Evolutionary conservation across 208 protist species (phyloP), one percentile per base, ranked within the genome.

Genomic region (Leishmania mexicana): DNA sequence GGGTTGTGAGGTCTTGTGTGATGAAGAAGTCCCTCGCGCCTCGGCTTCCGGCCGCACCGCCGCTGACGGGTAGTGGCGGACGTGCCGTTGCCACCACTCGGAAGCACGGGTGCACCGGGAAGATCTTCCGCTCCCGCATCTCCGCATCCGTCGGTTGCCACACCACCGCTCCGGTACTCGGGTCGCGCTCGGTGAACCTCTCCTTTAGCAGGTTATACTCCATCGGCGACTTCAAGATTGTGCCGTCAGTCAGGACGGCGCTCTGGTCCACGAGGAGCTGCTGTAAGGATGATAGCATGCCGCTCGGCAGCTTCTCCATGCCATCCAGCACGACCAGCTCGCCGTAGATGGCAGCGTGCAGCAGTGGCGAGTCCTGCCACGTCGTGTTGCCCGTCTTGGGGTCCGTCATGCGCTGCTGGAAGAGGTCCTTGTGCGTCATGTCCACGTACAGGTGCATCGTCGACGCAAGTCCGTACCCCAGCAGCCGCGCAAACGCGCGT

Each of bases 371-470:
- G 62, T 94, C 89, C 67, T 95, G 87, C 98, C 98, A 99, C 13
- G 83, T 89, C 31, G 98, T 99, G 80, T 99, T 94, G 35, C 97
- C 95, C 3, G 83, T 93, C 57, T 64, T 75, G 1, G 83, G 60
- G 73, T 94, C 87, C 21, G 97, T 99, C 60, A 89, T 91, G 79
- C 98, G 93, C 53, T 96, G 89, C 89, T 99, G 96, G 38, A 99
- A 94, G 51, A 99, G 88, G 76, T 99, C 98, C 49, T 96, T 94
- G 72, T 94, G 88, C 38, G 96, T 98, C 98, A 99, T 99, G 81
- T 99, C 98, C 28, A 90, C 88, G 89, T 98, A 99, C 24, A 96
- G 85, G 84, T 98, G 94, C 86, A 98, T 92, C 21, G 90, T 93
- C 79, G 88, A 60, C 49, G 74, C 90, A 47, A 54, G 79, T 42